These are phyloP conservation scores for Pleurostoma richardsiae DNA, from an alignment of 2,329 filamentous ascomycete species.

Conservation along the genomic window DNA sequence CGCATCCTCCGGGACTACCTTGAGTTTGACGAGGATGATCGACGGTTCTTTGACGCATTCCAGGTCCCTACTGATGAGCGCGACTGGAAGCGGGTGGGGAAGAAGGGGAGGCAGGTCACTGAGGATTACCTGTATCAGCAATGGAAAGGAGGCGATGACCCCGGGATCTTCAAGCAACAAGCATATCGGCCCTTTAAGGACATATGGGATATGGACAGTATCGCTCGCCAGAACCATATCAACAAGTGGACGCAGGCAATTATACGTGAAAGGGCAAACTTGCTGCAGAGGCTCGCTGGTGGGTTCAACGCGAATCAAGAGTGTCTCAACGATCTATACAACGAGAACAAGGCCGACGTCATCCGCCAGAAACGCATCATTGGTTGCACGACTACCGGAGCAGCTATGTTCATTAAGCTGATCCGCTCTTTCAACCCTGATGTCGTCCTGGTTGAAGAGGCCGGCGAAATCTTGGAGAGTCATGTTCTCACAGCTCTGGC, in stretches of 20 bases:
- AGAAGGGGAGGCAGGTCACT: slow-evolving; percentile 34
- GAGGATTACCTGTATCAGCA: slow-evolving; percentile 44
- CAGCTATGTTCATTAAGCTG: slow-evolving; percentile 54
- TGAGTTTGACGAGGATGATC: slow-evolving; percentile 46
- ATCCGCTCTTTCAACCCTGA: slow-evolving; percentile 51
- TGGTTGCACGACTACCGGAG: slow-evolving; percentile 66
- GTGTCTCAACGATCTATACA: slow-evolving; percentile 35
- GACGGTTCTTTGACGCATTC: slow-evolving; percentile 52
- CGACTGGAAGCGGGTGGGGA: slow-evolving; percentile 41
- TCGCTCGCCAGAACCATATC: slow-evolving; percentile 27
- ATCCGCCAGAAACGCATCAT: slow-evolving; percentile 57
- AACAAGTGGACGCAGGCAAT: slow-evolving; percentile 38
- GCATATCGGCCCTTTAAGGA: slow-evolving; percentile 17
- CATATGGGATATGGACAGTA: slow-evolving; percentile 48
- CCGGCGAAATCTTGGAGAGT: slow-evolving; percentile 66
- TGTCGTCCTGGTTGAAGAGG: slow-evolving; percentile 65
- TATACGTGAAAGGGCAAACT: slow-evolving; percentile 41
- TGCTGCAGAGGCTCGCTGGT: slow-evolving; percentile 29
- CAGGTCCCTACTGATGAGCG: slow-evolving; percentile 35
- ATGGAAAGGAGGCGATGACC: slow-evolving; percentile 43
- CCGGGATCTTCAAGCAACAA: slow-evolving; percentile 33
- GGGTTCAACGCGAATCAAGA: slow-evolving; percentile 36
- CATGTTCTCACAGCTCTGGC: slow-evolving; percentile 60
- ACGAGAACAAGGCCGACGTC: slow-evolving; percentile 31
- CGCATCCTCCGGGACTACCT: slow-evolving; percentile 33